Base-by-base conservation (phyloP, 495 filamentous ascomycete genomes). In the Aspergillus cavernicola region DNA sequence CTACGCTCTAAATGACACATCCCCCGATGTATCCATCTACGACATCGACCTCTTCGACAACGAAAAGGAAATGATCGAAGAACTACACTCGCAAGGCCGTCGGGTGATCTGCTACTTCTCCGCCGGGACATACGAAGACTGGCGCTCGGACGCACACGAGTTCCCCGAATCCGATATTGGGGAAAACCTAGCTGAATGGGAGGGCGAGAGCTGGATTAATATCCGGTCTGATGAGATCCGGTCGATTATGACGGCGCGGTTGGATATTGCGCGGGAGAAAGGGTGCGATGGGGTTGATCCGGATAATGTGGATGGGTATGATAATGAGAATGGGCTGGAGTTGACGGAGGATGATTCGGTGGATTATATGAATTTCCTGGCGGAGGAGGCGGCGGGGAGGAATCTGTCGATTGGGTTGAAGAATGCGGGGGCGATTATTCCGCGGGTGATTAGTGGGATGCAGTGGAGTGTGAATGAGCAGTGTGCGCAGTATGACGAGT, bases 101-200 rank as follows among this genome's bases (percentile, higher is more conserved):
- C 83, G 76, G 39, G 80, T 87, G 22, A 85, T 89, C 51, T 90
- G 86, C 72, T 90, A 89, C 63, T 89, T 88, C 70, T 82, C 78
- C 10, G 86, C 85, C 1, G 86, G 86, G 6, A 80, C 76, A 13
- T 86, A 77, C 52, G 83, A 86, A 66, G 61, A 77, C 51, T 80
- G 73, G 66, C 77, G 85, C 5, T 63, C 71, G 5, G 86, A 90
- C 59, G 65, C 77, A 4, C 43, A 31, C 40, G 33, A 76, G 0
- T 90, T 89, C 67, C 53, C 61, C 1, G 19, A 58, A 0, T 56
- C 63, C 1, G 85, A 87, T 42, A 57, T 80, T 16, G 85, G 82
- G 12, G 66, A 70, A 2, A 56, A 58, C 10, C 62, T 90, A 5
- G 70, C 77, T 24, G 83, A 80, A 13, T 90, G 86, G 85, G 70